Evolutionary conservation across 202 grass and related monocot genomes (phyloP).

Genomic region (Alloteropsis angusta): DNA sequence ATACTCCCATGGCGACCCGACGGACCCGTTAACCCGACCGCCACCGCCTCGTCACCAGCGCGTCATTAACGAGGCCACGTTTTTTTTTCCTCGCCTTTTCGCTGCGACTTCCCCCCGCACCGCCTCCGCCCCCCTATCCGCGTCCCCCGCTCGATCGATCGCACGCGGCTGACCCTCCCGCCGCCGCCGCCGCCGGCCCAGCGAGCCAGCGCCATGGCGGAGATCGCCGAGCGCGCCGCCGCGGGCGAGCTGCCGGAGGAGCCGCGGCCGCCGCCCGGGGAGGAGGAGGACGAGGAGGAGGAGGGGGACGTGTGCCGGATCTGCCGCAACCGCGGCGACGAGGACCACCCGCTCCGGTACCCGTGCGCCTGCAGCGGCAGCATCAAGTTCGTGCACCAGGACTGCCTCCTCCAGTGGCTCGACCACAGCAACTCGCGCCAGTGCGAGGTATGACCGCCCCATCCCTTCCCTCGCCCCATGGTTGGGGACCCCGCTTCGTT

Average conservation of each 20-base stretch:
- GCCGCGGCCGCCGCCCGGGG: constrained; percentile 24
- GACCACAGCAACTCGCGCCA: constrained; percentile 96
- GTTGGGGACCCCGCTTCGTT: not conserved
- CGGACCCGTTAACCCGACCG: constrained; percentile 26
- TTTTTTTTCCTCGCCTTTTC: not conserved
- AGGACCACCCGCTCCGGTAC: constrained; percentile 72
- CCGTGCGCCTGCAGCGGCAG: constrained; percentile 98
- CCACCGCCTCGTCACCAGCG: constrained; percentile 26
- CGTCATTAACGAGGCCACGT: constrained; percentile 27
- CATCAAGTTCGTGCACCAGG: constrained; percentile 98
- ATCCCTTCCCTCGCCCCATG: not conserved
- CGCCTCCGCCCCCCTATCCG: constrained; percentile 6
- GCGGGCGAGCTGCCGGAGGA: constrained; percentile 31
- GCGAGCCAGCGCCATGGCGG: constrained; percentile 34
- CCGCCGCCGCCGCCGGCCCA: not conserved
- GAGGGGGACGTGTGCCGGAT: constrained; percentile 99
- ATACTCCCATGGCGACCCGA: not conserved
- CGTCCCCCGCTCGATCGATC: constrained; percentile 11
- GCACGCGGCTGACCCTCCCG: not conserved
- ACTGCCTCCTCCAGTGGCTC: constrained; percentile 99
- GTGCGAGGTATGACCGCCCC: constrained; percentile 60
- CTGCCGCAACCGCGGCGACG: constrained; percentile 92
- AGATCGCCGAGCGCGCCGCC: constrained; percentile 32
- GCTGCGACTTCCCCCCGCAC: constrained; percentile 8
- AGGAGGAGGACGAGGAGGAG: constrained; percentile 76